Evolutionary conservation across 768 basidiomycete species (phyloP).

Genomic region (Phylloporus sp.): DNA sequence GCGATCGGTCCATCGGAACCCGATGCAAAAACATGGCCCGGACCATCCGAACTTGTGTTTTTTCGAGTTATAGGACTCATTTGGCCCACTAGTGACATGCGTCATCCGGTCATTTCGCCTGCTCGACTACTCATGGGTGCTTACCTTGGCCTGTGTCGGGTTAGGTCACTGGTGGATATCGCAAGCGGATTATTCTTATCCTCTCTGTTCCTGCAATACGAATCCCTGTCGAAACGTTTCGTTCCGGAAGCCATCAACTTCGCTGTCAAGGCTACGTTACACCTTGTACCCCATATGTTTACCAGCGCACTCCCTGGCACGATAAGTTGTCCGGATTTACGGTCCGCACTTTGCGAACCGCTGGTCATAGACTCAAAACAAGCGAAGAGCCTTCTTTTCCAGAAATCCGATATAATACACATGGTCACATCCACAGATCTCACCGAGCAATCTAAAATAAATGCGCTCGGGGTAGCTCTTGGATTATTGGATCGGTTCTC

Average conservation of each 20-base stretch:
- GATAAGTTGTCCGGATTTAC: constrained; percentile 72
- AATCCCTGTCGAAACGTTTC: constrained; percentile 76
- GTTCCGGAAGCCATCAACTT: constrained; percentile 91
- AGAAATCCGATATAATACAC: constrained; percentile 45
- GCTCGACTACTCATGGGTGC: constrained; percentile 86
- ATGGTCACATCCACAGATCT: constrained; percentile 34
- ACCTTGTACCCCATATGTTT: constrained; percentile 67
- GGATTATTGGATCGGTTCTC: constrained; percentile 65
- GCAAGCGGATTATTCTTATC: constrained; percentile 87
- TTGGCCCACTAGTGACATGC: constrained; percentile 95
- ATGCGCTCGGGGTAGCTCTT: constrained; percentile 62
- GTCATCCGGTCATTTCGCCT: constrained; percentile 84
- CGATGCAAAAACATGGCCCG: constrained; percentile 84
- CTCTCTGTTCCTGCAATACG: constrained; percentile 81
- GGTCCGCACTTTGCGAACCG: constrained; percentile 40
- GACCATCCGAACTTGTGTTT: constrained; percentile 73
- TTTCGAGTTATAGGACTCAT: constrained; percentile 74
- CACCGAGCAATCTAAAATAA: constrained; percentile 64
- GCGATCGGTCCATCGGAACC: constrained; percentile 57
- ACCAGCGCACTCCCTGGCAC: constrained; percentile 56
- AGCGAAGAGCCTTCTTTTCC: constrained; percentile 36
- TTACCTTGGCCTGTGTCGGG: constrained; percentile 81
- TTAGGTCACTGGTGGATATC: constrained; percentile 72
- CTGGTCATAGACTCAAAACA: constrained; percentile 39
- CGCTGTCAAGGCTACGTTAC: constrained; percentile 61